Evolutionary conservation across 176 grass and related monocot species (phyloP), one percentile per base, ranked within the genome.

Genomic region (Oryza meridionalis): DNA sequence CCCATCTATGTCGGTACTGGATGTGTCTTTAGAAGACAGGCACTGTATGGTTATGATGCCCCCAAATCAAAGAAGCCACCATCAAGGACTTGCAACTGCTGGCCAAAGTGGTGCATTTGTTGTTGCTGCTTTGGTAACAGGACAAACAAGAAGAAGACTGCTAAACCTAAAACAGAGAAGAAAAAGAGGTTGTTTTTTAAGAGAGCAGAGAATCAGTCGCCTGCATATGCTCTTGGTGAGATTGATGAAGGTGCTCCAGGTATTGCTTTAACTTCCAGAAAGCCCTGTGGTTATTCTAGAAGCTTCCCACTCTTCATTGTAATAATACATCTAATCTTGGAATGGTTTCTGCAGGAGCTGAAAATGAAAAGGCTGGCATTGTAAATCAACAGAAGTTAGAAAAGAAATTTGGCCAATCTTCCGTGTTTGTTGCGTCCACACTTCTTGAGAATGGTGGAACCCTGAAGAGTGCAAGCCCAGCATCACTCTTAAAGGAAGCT

Each of bases 1-100:
- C 94, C 94, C 70, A 97, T 97, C 72, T 97, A 97, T 86, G 94
- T 97, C 8, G 94, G 94, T 78, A 97, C 94, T 77, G 94, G 94
- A 76, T 97, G 94, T 79, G 89, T 92, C 35, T 97, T 97, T 68
- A 88, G 87, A 87, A 85, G 94, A 67, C 94, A 94, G 69, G 85
- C 94, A 16, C 49, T 97, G 15, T 94, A 94, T 84, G 94, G 94
- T 85, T 90, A 75, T 73, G 94, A 97, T 86, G 94, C 94, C 64
- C 94, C 94, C 11, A 97, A 97, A 84, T 73, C 86, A 21, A 97
- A 97, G 85, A 97, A 94, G 72, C 89, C 92, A 45, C 94, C 94
- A 9, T 90, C 85, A 11, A 94, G 91, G 85, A 94, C 91, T 26
- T 97, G 94, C 85, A 94, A 94, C 24, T 97, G 94, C 83, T 97